Base-by-base conservation (phyloP, 1,284 basidiomycete species). In the Cryptococcus maquisensis region DNA sequence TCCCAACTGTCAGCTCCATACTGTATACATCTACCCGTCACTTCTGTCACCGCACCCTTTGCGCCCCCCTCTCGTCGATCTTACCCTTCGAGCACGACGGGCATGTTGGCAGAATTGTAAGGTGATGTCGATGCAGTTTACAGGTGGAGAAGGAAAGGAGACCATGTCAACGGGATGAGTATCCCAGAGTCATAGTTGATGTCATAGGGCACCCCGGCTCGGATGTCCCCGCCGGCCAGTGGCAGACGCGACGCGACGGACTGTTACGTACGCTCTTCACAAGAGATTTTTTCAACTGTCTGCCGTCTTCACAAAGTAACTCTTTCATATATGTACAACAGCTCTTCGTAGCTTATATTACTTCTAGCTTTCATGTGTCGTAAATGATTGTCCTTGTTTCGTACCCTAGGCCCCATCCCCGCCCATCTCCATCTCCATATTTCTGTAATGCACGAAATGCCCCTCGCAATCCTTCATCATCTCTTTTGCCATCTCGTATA, bases 401-500 rank as follows among this genome's bases (percentile, higher is more conserved):
- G 10, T 10, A n/a, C 7, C 43, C 47, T 48, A 26, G 23, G 28
- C 41, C 20, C 21, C 36, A 16, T 50, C 39, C 21, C 55, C 40
- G 23, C 43, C 58, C 47, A 67, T 36, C 45, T 71, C 67, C 46
- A 70, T 62, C 64, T 76, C 72, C 61, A 75, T 64, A 51, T 60
- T 66, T 54, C 86, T 81, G 75, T 88, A 90, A 23, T 83, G 80
- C 56, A 84, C 82, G 63, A 92, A 89, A 53, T 87, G 83, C 5
- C 66, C 78, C 73, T 93, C 90, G 64, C 86, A 86, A 66, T 88
- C 88, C 9, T 83, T 73, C 85, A 91, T 86, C 90, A 93, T 93
- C 86, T 93, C 89, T 69, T 88, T 84, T n/a, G 92, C 88, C 87
- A 95, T 90, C 49, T 81, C 81, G 65, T 86, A 84, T 12, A 95